These are phyloP conservation scores for Parachaetomium inaequale DNA, from an alignment of 495 filamentous ascomycete species.

Conservation along the genomic window DNA sequence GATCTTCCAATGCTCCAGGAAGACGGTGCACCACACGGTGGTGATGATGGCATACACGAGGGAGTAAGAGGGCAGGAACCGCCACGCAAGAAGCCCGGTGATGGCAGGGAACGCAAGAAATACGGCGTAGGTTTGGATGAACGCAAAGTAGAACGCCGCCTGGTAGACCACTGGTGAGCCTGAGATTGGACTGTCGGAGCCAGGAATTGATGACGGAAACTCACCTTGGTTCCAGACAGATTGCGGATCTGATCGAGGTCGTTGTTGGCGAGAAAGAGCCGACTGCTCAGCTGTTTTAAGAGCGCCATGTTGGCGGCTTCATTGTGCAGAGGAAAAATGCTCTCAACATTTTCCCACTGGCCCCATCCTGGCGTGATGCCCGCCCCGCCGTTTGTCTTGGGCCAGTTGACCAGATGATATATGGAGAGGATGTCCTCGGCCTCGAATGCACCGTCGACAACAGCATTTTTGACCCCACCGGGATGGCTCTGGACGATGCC, in stretches of 20 bases:
- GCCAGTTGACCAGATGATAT: background rate
- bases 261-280: background rate
- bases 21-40: background rate
- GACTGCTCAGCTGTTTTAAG: background rate
- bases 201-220: too few relatives aligned
- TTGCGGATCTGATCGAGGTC: background rate
- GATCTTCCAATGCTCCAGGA: background rate
- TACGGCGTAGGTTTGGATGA: background rate
- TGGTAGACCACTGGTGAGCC: background rate
- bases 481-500: background rate
- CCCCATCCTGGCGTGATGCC: background rate
- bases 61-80: background rate
- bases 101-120: background rate
- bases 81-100: background rate
- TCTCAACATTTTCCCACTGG: background rate
- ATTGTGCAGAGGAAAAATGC: background rate
- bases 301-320: background rate
- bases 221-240: background rate
- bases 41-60: background rate
- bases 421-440: background rate
- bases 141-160: background rate
- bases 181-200: background rate
- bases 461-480: background rate
- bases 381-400: background rate
- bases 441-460: slow-evolving; percentile 1